Percentiles rank a stretch among this genome's conserved stretches.
Evolutionary conservation across 768 basidiomycete species (phyloP).

Genomic region (Tulasnella sp.): DNA sequence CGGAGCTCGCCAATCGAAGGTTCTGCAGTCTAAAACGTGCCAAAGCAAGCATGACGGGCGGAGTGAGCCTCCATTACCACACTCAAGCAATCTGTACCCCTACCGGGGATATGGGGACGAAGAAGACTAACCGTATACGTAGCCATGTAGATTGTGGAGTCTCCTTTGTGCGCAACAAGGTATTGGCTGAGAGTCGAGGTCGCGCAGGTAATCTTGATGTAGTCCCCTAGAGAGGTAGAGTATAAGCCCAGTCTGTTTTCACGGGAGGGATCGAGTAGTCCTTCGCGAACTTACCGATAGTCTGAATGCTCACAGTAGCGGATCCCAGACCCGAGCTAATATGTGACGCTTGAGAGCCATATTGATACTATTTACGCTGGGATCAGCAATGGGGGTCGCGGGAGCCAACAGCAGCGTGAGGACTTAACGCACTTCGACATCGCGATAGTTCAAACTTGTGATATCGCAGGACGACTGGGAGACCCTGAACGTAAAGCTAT

Average conservation of each 20-base stretch:
- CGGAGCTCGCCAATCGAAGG: conserved; percentile 52
- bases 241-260: not conserved
- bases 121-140: conserved; percentile 41
- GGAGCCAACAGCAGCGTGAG: not conserved
- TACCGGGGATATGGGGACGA: not conserved
- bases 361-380: not conserved
- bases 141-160: conserved; percentile 53
- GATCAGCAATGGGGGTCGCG: not conserved
- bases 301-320: not conserved
- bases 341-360: conserved; percentile 6
- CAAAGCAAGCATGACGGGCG: not conserved
- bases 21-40: not conserved
- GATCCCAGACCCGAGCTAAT: conserved; percentile 28
- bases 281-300: not conserved
- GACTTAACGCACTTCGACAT: not conserved
- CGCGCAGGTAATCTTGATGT: conserved; percentile 27
- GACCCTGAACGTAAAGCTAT: conserved; percentile 13
- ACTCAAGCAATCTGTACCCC: not conserved
- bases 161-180: conserved; percentile 52
- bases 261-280: not conserved
- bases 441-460: conserved; percentile 4
- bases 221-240: not conserved
- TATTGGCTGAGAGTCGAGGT: conserved; percentile 47
- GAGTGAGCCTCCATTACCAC: not conserved
- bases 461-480: conserved; percentile 19